These are phyloP conservation scores for Spizellomyces sp. DNA, from an alignment of 192 early-diverging fungal genomes.

Conservation along the genomic window DNA sequence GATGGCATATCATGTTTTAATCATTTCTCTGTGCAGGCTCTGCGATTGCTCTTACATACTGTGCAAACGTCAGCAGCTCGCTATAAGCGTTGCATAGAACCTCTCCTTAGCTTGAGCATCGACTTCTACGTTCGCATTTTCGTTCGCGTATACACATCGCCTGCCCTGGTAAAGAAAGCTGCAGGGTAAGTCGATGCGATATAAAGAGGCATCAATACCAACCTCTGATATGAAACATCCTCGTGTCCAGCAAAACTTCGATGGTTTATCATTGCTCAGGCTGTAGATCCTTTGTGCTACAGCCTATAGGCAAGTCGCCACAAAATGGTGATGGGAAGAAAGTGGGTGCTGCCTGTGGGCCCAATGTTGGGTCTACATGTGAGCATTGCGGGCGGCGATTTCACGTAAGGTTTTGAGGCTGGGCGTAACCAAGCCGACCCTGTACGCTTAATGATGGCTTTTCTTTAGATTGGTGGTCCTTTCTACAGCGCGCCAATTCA, in stretches of 20 bases:
- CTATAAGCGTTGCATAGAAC: slow-evolving; percentile 83
- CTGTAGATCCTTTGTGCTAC: slow-evolving; percentile 74
- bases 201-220: too few relatives aligned
- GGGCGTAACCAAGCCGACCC: neutral
- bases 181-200: slow-evolving; percentile 56
- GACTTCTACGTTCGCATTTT: slow-evolving; percentile 98
- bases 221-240: slow-evolving; percentile 3
- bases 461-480: slow-evolving; percentile 82
- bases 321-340: slow-evolving; percentile 57
- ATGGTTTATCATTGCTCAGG: slow-evolving; percentile 84
- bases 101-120: slow-evolving; percentile 90
- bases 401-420: slow-evolving; percentile 58
- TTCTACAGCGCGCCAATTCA: slow-evolving; percentile 87
- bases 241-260: slow-evolving; percentile 66
- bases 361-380: slow-evolving; percentile 65
- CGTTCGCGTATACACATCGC: slow-evolving; percentile 80
- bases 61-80: slow-evolving; percentile 82
- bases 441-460: neutral
- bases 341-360: slow-evolving; percentile 66
- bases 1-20: neutral
- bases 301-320: slow-evolving; percentile 71
- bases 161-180: slow-evolving; percentile 73
- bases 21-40: slow-evolving; percentile 50
- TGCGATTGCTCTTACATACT: slow-evolving; percentile 85
- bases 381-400: slow-evolving; percentile 70